Evolutionary conservation across 2,329 filamentous ascomycete genomes (phyloP).

Genomic region (Sporothrix brunneoviolacea): DNA sequence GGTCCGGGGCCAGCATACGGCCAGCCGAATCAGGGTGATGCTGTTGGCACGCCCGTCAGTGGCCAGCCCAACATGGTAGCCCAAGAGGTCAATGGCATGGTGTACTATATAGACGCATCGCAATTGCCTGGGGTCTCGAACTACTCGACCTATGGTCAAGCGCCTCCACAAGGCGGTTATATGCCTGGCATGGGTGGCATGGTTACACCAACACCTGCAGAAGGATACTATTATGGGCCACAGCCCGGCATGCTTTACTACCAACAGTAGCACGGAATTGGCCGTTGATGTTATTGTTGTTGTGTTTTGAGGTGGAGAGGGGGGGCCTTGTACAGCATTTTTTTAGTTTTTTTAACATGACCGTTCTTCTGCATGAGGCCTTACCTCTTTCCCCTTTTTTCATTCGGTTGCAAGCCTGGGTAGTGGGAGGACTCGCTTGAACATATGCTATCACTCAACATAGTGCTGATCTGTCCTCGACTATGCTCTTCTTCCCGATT

Average conservation of each 20-base stretch:
- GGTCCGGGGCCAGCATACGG: conserved; percentile 22
- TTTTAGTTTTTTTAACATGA: too few relatives aligned
- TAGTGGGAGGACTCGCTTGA: too few relatives aligned
- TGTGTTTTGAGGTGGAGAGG: too few relatives aligned
- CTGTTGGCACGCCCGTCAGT: conserved; percentile 25
- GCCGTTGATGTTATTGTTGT: too few relatives aligned
- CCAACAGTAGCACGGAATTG: conserved; percentile 36
- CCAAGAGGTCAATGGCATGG: conserved; percentile 91
- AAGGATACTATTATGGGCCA: conserved; percentile 65
- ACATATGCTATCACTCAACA: too few relatives aligned
- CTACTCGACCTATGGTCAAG: conserved; percentile 40
- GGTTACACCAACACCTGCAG: conserved; percentile 59
- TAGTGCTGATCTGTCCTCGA: too few relatives aligned
- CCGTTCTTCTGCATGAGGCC: too few relatives aligned
- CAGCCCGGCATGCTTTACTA: conserved; percentile 55
- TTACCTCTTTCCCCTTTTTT: too few relatives aligned
- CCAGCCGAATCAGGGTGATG: conserved; percentile 37
- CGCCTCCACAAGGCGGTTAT: conserved; percentile 40
- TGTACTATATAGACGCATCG: conserved; percentile 86
- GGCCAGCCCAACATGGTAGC: conserved; percentile 53
- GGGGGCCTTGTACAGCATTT: too few relatives aligned
- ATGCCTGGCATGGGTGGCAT: conserved; percentile 53
- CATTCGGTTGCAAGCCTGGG: too few relatives aligned
- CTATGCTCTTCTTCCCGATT: too few relatives aligned
- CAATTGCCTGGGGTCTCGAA: conserved; percentile 53